Evolutionary conservation across 495 filamentous ascomycete species (phyloP).

Genomic region (Penicillium parvum): DNA sequence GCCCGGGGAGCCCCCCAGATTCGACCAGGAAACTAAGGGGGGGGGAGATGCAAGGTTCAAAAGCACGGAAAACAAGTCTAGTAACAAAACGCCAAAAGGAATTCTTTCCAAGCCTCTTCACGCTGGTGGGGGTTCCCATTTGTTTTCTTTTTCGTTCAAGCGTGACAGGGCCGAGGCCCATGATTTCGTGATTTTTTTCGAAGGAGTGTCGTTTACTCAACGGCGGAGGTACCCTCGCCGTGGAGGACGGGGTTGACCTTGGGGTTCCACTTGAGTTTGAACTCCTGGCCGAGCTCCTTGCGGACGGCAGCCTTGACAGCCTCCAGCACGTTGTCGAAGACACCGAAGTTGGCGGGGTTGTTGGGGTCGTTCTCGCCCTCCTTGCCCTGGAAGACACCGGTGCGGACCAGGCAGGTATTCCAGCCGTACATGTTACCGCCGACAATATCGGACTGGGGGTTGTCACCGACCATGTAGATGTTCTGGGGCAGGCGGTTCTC

Average conservation of each 20-base stretch:
- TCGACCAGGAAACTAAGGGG: slow-evolving; percentile 8
- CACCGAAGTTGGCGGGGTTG: slow-evolving; percentile 55
- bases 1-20: slow-evolving; percentile 7
- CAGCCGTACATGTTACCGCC: slow-evolving; percentile 79
- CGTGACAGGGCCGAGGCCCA: slow-evolving; percentile 7
- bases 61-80: slow-evolving; percentile 18
- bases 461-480: slow-evolving; percentile 81
- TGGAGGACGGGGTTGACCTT: slow-evolving; percentile 63
- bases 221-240: slow-evolving; percentile 48
- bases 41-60: slow-evolving; percentile 12
- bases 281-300: slow-evolving; percentile 54
- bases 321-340: slow-evolving; percentile 52
- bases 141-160: slow-evolving; percentile 15
- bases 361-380: slow-evolving; percentile 51
- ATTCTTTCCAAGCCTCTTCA: slow-evolving; percentile 8
- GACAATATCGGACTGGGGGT: slow-evolving; percentile 73
- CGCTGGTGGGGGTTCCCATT: too few relatives aligned
- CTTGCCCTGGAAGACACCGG: slow-evolving; percentile 55
- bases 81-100: slow-evolving; percentile 8
- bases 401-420: slow-evolving; percentile 69
- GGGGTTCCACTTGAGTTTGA: slow-evolving; percentile 54
- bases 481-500: slow-evolving; percentile 66
- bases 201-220: slow-evolving; percentile 47
- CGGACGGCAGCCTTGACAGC: slow-evolving; percentile 51
- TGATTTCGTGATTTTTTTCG: slow-evolving; percentile 8